phyloP scores from a whole-genome alignment of 208 protist genomes.

The Trypanosoma cruzi region DNA sequence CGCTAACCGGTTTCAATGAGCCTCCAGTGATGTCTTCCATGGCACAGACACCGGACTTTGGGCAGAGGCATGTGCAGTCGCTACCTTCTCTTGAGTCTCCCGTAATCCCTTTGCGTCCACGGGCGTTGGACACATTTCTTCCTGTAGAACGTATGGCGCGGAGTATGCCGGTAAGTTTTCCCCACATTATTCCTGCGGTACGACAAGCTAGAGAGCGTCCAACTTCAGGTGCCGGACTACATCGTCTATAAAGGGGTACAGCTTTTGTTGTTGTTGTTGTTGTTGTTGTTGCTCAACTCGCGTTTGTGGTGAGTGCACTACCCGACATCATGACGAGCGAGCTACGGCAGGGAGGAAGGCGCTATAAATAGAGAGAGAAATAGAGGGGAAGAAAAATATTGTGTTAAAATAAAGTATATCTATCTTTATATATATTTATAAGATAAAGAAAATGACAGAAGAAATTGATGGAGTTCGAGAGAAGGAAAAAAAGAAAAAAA shows the following conservation, averaged over 20 bases:
- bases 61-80: not conserved
- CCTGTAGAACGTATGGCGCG: not conserved
- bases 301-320: too few species aligned
- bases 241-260: slow-evolving; percentile 26
- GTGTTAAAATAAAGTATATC: too few species aligned
- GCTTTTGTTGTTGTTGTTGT: too few species aligned
- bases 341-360: too few species aligned
- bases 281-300: too few species aligned
- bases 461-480: too few species aligned
- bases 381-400: too few species aligned
- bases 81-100: slow-evolving; percentile 21
- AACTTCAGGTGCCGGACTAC: slow-evolving; percentile 11
- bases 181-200: not conserved
- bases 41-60: not conserved
- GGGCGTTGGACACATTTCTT: slow-evolving; percentile 9
- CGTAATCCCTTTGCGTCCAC: slow-evolving; percentile 12
- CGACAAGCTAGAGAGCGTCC: not conserved
- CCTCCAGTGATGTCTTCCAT: slow-evolving; percentile 14
- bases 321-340: too few species aligned
- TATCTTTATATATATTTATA: too few species aligned
- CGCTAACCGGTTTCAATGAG: slow-evolving; percentile 24
- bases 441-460: not conserved
- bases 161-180: not conserved
- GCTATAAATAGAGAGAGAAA: too few species aligned
- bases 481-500: too few species aligned